Conservation (phyloP, 345 rosid genomes). For the Microthlaspi erraticum region DNA sequence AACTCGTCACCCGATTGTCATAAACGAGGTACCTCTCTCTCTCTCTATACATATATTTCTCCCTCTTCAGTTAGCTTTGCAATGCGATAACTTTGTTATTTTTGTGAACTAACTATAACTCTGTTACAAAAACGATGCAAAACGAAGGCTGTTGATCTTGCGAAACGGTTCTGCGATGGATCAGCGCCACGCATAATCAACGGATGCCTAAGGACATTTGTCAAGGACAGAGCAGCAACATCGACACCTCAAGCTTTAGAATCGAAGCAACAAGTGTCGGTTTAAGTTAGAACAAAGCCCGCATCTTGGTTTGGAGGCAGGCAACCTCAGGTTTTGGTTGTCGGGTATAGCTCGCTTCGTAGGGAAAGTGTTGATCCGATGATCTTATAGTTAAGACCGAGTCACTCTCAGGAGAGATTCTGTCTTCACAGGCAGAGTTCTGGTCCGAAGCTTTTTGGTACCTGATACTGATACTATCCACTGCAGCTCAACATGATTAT, state of each 20-base stretch:
- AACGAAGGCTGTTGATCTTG: slow-evolving; percentile 91
- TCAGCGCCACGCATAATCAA: slow-evolving; percentile 90
- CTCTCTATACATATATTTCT: neutral
- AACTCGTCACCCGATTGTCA: slow-evolving; percentile 90
- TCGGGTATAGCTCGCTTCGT: slow-evolving; percentile 25
- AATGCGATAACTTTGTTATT: neutral
- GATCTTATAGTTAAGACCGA: slow-evolving; percentile 28
- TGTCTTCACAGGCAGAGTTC: slow-evolving; percentile 26
- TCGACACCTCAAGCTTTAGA: slow-evolving; percentile 43
- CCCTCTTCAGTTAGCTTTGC: slow-evolving; percentile 5
- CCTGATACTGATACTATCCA: slow-evolving; percentile 29
- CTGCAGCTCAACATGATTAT: slow-evolving; percentile 31
- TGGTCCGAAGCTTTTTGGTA: slow-evolving; percentile 30
- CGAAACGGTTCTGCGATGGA: slow-evolving; percentile 96
- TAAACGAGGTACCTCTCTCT: slow-evolving; percentile 69
- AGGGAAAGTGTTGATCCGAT: slow-evolving; percentile 28
- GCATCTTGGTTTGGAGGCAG: slow-evolving; percentile 26
- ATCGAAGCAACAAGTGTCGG: slow-evolving; percentile 40
- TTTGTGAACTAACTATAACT: slow-evolving; percentile 37
- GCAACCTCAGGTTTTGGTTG: slow-evolving; percentile 40
- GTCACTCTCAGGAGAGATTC: slow-evolving; percentile 17
- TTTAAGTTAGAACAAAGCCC: slow-evolving; percentile 35
- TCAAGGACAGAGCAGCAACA: slow-evolving; percentile 56
- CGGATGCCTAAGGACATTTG: slow-evolving; percentile 89
- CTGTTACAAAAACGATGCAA: slow-evolving; percentile 20